Evolutionary conservation across 2,329 filamentous ascomycete genomes (phyloP).

Genomic region (Fusarium nelsonii): DNA sequence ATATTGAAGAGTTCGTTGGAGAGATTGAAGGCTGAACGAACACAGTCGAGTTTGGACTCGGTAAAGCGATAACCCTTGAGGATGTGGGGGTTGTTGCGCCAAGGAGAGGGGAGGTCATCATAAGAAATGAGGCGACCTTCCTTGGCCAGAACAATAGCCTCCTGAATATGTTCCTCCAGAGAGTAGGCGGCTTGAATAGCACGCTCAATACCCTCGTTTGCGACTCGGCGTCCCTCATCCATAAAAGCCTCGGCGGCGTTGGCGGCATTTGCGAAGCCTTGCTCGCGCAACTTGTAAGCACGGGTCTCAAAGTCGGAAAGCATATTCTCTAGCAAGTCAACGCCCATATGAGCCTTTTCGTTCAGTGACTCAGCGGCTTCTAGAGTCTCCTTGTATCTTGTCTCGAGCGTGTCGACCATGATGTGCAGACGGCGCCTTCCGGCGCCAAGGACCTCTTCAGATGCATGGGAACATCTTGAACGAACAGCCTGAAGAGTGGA

Average conservation of each 20-base stretch:
- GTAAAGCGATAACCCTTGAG: conserved; percentile 91
- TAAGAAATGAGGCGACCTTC: conserved; percentile 88
- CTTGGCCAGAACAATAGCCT: conserved; percentile 79
- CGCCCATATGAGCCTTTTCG: conserved; percentile 89
- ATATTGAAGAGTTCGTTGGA: conserved; percentile 98
- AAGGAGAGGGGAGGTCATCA: conserved; percentile 89
- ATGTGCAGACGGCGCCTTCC: conserved; percentile 86
- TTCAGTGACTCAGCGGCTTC: conserved; percentile 87
- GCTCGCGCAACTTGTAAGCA: conserved; percentile 82
- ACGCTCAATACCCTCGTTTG: conserved; percentile 81
- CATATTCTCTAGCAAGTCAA: conserved; percentile 87
- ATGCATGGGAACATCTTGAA: conserved; percentile 88
- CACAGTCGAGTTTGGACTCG: conserved; percentile 89
- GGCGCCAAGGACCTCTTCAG: conserved; percentile 88
- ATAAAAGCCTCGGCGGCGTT: conserved; percentile 79
- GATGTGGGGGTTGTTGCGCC: conserved; percentile 96
- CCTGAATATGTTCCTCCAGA: conserved; percentile 86
- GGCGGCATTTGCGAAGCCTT: conserved; percentile 75
- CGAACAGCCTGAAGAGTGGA: conserved; percentile 87
- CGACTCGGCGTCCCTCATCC: conserved; percentile 81
- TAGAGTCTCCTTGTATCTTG: conserved; percentile 86
- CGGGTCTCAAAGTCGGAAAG: conserved; percentile 86
- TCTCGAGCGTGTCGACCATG: conserved; percentile 92
- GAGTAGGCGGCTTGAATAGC: conserved; percentile 86
- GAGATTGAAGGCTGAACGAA: conserved; percentile 83